Evolutionary conservation across 2,329 filamentous ascomycete species (phyloP).

Genomic region (Venturia aucupariae): DNA sequence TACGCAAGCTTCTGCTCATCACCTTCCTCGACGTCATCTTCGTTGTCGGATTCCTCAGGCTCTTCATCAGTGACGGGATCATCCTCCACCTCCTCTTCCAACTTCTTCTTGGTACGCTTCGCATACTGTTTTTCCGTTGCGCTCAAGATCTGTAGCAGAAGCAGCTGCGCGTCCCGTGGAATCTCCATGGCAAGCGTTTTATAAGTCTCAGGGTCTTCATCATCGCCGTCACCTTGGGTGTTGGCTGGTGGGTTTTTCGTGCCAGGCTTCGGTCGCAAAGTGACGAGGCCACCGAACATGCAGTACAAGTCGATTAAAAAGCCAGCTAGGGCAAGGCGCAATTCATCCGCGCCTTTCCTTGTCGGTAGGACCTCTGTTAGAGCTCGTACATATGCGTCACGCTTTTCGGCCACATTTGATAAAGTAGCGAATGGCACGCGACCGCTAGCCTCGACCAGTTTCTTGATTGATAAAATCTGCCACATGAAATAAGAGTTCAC

Average conservation of each 20-base stretch:
- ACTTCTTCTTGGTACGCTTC: constrained; percentile 54
- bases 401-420: constrained; percentile 43
- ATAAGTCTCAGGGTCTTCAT: constrained; percentile 41
- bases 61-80: constrained; percentile 60
- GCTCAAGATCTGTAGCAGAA: constrained; percentile 69
- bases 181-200: constrained; percentile 61
- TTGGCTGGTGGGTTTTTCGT: constrained; percentile 26
- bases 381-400: constrained; percentile 42
- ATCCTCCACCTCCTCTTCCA: constrained; percentile 55
- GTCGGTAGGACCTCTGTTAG: constrained; percentile 41
- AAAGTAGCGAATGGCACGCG: constrained; percentile 48
- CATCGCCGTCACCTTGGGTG: constrained; percentile 20
- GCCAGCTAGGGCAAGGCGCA: constrained; percentile 67
- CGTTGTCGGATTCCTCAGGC: constrained; percentile 48
- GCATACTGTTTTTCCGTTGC: constrained; percentile 68
- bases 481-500: constrained; percentile 92
- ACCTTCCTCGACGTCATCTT: constrained; percentile 43
- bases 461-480: constrained; percentile 52
- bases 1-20: constrained; percentile 41
- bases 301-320: constrained; percentile 74
- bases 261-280: constrained; percentile 27
- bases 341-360: constrained; percentile 60
- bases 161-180: constrained; percentile 49
- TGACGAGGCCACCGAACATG: constrained; percentile 64
- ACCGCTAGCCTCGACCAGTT: constrained; percentile 4